Conservation (phyloP, 1,284 basidiomycete genomes). For the Leccinum griseonigrum region DNA sequence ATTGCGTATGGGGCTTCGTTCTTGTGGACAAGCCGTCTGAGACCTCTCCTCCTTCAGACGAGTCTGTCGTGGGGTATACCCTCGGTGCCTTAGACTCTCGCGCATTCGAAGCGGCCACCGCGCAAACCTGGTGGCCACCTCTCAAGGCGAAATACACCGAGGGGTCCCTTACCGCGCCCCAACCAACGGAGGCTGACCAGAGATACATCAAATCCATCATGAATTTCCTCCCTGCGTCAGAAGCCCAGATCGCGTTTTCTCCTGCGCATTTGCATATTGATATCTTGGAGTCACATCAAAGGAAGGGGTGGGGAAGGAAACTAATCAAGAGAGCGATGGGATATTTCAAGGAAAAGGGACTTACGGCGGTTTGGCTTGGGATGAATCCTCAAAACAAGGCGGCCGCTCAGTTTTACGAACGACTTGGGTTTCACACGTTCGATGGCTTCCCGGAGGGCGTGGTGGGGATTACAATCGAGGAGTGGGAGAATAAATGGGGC, state of each 20-base stretch:
- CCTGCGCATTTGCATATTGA: constrained; percentile 53
- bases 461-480: constrained; percentile 32
- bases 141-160: constrained; percentile 27
- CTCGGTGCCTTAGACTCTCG: constrained; percentile 31
- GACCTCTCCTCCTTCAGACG: constrained; percentile 27
- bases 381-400: constrained; percentile 26
- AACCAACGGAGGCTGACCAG: constrained; percentile 23
- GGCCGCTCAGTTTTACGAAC: constrained; percentile 27
- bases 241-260: constrained; percentile 28
- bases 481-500: constrained; percentile 24
- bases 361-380: constrained; percentile 31
- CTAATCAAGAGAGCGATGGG: constrained; percentile 41
- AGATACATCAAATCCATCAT: constrained; percentile 28
- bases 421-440: constrained; percentile 27
- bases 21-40: constrained; percentile 50
- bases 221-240: constrained; percentile 20
- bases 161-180: constrained; percentile 5
- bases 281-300: constrained; percentile 46
- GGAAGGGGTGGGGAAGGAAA: constrained; percentile 46
- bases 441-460: constrained; percentile 23
- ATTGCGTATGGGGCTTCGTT: constrained; percentile 69
- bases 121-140: constrained; percentile 31
- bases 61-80: constrained; percentile 29
- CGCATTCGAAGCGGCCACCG: constrained; percentile 25
- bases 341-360: constrained; percentile 27